phyloP scores from a whole-genome alignment of 1,139 yeast species.

The Debaryomycetaceae sp. region DNA sequence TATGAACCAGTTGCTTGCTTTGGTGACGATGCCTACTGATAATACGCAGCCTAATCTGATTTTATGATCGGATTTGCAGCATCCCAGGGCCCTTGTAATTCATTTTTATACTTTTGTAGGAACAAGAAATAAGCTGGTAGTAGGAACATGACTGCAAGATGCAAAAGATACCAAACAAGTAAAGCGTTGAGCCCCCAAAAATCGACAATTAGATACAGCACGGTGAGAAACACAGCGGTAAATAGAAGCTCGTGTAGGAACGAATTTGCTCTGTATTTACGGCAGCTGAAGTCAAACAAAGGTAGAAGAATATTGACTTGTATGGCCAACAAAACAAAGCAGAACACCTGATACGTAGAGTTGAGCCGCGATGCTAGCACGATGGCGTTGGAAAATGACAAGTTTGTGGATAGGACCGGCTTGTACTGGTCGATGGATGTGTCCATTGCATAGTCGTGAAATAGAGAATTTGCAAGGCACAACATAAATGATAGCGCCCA shows the following conservation, averaged over 20 bases:
- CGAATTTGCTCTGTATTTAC: slow-evolving; percentile 27
- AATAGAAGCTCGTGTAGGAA: slow-evolving; percentile 33
- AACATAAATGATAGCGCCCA: slow-evolving; percentile 90
- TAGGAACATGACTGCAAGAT: slow-evolving; percentile 47
- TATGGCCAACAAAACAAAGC: slow-evolving; percentile 72
- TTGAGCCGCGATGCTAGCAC: slow-evolving; percentile 82
- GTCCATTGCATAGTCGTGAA: slow-evolving; percentile 62
- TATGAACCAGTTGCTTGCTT: too few relatives aligned
- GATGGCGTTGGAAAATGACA: slow-evolving; percentile 81
- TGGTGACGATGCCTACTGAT: too few relatives aligned
- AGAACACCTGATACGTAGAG: slow-evolving; percentile 74
- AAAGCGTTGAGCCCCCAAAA: slow-evolving; percentile 26
- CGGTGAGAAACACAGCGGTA: slow-evolving; percentile 16
- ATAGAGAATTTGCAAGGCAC: slow-evolving; percentile 60
- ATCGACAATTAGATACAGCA: slow-evolving; percentile 16
- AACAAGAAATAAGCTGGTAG: slow-evolving; percentile 70
- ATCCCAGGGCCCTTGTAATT: slow-evolving; percentile 93
- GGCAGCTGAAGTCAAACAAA: slow-evolving; percentile 57
- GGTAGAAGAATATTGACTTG: slow-evolving; percentile 74
- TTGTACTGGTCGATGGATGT: slow-evolving; percentile 27
- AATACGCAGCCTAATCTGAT: background rate
- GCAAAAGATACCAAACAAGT: slow-evolving; percentile 48
- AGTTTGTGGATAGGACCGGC: slow-evolving; percentile 76
- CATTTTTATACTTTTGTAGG: slow-evolving; percentile 79
- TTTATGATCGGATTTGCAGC: slow-evolving; percentile 64